phyloP scores from a whole-genome alignment of 306 rosid genomes.

The Medicago arabica region DNA sequence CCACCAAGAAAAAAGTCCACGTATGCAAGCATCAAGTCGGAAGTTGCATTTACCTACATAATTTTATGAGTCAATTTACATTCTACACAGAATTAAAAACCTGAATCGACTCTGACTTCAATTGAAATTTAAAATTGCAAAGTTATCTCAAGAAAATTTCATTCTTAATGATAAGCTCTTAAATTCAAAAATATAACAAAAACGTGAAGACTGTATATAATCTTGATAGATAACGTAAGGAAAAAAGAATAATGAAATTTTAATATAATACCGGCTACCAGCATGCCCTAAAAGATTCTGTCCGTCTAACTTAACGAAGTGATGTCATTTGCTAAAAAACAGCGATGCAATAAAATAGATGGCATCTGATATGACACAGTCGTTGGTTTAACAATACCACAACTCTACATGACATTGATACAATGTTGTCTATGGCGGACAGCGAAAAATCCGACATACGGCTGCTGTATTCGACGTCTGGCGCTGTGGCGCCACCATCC shows the following conservation, averaged over 20 bases:
- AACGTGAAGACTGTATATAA: slow-evolving; percentile 17
- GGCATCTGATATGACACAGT: slow-evolving; percentile 16
- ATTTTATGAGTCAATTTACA: slow-evolving; percentile 36
- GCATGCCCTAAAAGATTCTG: slow-evolving; percentile 3
- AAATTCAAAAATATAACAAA: slow-evolving; percentile 24
- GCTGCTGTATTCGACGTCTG: no score
- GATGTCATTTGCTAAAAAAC: slow-evolving; percentile 15
- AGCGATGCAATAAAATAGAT: slow-evolving; percentile 12
- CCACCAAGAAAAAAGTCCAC: slow-evolving; percentile 98
- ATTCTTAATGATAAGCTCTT: slow-evolving; percentile 9
- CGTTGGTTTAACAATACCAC: background rate
- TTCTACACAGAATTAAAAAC: slow-evolving; percentile 15
- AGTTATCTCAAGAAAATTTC: slow-evolving; percentile 27
- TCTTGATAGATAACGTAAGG: slow-evolving; percentile 16
- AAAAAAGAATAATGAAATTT: slow-evolving; percentile 10
- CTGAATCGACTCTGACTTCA: slow-evolving; percentile 17
- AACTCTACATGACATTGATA: background rate
- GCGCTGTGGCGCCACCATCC: no score
- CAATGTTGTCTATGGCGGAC: background rate
- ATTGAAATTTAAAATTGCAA: slow-evolving; percentile 23
- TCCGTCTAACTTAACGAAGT: slow-evolving; percentile 18
- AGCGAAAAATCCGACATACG: no score
- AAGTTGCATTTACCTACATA: slow-evolving; percentile 89
- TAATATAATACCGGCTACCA: slow-evolving; percentile 18
- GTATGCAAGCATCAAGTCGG: slow-evolving; percentile 95